A percentile compares a stretch with the other conserved stretches of the same genome.
These are phyloP conservation scores for Elongisporangium undulatum DNA, from an alignment of 352 stramenopile genomes.

Conservation along the genomic window DNA sequence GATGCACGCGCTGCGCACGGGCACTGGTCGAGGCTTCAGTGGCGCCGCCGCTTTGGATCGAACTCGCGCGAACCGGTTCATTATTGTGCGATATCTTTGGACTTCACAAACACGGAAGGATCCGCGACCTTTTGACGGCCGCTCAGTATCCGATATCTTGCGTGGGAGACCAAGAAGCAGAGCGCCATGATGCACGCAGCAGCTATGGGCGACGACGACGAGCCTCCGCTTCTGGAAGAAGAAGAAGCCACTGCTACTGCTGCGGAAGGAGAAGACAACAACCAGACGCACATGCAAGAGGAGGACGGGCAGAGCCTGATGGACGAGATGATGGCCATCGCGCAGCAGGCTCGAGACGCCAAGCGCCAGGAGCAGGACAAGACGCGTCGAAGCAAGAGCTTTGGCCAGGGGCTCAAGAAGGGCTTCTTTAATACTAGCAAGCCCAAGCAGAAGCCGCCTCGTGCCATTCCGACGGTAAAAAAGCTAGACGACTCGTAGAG, in stretches of 20 bases:
- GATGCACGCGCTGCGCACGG: conserved; percentile 40
- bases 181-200: conserved; percentile 4
- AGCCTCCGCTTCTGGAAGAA: conserved; percentile 39
- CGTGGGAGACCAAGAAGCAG: conserved; percentile 4
- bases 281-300: background rate
- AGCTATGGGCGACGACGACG: conserved; percentile 32
- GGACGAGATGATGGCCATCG: conserved; percentile 67
- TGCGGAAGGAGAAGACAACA: background rate
- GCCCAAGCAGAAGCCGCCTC: conserved; percentile 7
- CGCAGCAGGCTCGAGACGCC: conserved; percentile 42
- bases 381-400: conserved; percentile 36
- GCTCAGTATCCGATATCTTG: background rate
- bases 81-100: background rate
- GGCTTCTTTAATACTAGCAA: conserved; percentile 51
- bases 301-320: conserved; percentile 44
- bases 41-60: background rate
- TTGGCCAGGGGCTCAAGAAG: conserved; percentile 66
- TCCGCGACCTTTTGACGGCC: conserved; percentile 13
- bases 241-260: conserved; percentile 2
- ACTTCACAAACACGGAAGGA: conserved; percentile 1
- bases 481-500: conserved; percentile 1
- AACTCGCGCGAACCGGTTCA: background rate
- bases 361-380: conserved; percentile 42
- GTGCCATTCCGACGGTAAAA: conserved; percentile 4
- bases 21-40: background rate